Evolutionary conservation across 2,329 filamentous ascomycete genomes (phyloP), one percentile per base, ranked within the genome.

Genomic region (Colletotrichum shisoi): DNA sequence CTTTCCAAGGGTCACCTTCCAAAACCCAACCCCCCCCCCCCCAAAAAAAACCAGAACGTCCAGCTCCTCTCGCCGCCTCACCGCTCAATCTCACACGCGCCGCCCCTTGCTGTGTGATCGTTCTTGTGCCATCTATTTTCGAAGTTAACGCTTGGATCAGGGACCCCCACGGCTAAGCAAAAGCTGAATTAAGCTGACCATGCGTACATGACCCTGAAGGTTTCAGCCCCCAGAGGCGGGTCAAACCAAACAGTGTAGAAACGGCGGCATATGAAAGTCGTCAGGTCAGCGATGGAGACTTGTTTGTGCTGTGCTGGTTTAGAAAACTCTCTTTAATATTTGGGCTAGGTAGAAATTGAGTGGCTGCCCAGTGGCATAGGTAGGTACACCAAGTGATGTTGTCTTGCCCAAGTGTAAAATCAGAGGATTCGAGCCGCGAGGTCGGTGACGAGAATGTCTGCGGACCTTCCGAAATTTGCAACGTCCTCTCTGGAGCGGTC

Each of bases 281-380:
- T 9, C n/a, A 19, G 24, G 31, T 21, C 34, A 37, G 19, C 24
- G 17, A 53, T 11, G 37, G 40, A 8, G 53, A 58, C 54, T 17
- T 34, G 52, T 5, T 39, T 19, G 8, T 21, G 13, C n/a, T 45
- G 19, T 34, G 31, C 7, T 34, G 31, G 31, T 34, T 34, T 34
- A 53, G 37, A 56, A 37, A 60, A 68, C 19, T 54, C 49, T 58
- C 27, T 58, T 62, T 60, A 39, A 37, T 64, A 58, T 51, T 48
- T 53, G 45, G 67, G 56, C 64, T 64, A 68, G 57, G 64, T 69
- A 68, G 31, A 34, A 69, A 64, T 68, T 64, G 62, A 53, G 44
- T 56, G 52, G 49, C 59, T 37, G 45, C 51, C 54, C 45, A 44
- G 44, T 57, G 46, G 51, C 51, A 19, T 51, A 59, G 49, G 54